Percentiles rank a stretch among this genome's conserved stretches.
Conservation (phyloP, 2,329 filamentous ascomycete genomes). For the Sporothrix curviconia region DNA sequence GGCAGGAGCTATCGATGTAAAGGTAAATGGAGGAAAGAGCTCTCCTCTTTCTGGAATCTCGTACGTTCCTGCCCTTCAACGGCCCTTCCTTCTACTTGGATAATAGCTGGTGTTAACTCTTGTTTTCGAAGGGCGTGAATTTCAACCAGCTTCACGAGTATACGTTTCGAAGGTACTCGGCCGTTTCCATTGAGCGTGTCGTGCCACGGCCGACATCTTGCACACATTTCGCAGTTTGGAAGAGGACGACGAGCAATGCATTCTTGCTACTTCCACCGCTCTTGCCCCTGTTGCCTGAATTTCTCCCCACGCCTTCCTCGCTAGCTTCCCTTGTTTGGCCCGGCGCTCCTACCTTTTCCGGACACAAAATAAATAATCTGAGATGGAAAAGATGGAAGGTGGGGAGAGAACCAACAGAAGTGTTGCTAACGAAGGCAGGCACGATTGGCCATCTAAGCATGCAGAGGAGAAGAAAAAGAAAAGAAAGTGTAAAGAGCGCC, state of each 20-base stretch:
- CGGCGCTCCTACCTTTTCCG: not conserved
- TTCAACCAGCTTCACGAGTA: too few relatives aligned
- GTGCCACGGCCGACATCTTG: too few relatives aligned
- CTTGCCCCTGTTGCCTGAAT: not conserved
- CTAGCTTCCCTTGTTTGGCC: not conserved
- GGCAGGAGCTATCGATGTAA: too few relatives aligned
- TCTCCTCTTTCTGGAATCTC: not conserved
- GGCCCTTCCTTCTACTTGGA: too few relatives aligned
- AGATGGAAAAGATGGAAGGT: not conserved
- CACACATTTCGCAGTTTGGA: too few relatives aligned
- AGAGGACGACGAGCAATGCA: too few relatives aligned
- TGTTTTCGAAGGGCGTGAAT: too few relatives aligned
- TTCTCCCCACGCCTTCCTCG: not conserved
- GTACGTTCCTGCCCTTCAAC: not conserved
- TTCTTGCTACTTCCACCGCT: not conserved
- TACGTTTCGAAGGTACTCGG: too few relatives aligned
- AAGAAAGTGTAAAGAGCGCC: not conserved
- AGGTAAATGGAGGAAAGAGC: slow-evolving; percentile 11
- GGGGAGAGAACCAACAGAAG: not conserved
- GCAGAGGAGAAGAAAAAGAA: not conserved
- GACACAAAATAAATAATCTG: not conserved
- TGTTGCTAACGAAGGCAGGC: not conserved
- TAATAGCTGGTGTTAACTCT: too few relatives aligned
- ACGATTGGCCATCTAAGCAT: not conserved
- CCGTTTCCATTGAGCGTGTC: too few relatives aligned